A percentile compares a stretch with the other conserved stretches of the same genome.
These are phyloP conservation scores for Aspergillus amoenus DNA, from an alignment of 2,329 filamentous ascomycete species.

Conservation along the genomic window DNA sequence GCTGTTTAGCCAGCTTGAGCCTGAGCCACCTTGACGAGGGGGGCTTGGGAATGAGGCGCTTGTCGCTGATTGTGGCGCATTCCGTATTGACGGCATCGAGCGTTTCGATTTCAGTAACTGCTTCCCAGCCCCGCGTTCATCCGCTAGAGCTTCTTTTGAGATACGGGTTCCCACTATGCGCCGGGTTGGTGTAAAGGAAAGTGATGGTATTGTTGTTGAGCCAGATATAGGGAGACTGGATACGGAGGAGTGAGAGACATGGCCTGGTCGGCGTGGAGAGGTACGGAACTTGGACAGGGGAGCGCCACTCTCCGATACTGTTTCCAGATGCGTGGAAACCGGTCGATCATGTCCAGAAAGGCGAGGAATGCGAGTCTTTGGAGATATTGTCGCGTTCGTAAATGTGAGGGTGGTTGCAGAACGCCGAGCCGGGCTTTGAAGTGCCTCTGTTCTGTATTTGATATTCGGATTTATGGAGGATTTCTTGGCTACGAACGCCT, in stretches of 20 bases:
- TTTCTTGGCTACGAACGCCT: conserved; percentile 77
- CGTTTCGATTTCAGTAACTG: conserved; percentile 60
- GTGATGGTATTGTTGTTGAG: conserved; percentile 57
- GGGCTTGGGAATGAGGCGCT: conserved; percentile 35
- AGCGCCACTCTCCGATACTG: conserved; percentile 85
- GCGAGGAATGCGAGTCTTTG: conserved; percentile 72
- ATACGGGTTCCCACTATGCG: conserved; percentile 53
- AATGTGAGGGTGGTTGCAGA: conserved; percentile 87
- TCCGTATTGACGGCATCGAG: conserved; percentile 59
- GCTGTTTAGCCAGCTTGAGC: conserved; percentile 30
- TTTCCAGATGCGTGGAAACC: conserved; percentile 73
- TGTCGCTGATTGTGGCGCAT: conserved; percentile 35
- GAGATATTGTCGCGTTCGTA: conserved; percentile 68
- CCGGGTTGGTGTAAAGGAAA: conserved; percentile 61
- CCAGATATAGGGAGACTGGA: conserved; percentile 63
- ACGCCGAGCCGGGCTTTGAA: conserved; percentile 67
- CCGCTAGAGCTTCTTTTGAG: conserved; percentile 35
- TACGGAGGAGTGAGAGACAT: conserved; percentile 68
- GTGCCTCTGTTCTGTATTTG: conserved; percentile 73
- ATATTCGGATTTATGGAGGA: conserved; percentile 87
- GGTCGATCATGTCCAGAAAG: conserved; percentile 70
- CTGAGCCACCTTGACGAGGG: conserved; percentile 38
- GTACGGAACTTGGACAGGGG: conserved; percentile 63
- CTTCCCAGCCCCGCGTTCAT: conserved; percentile 53
- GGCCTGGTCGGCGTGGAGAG: conserved; percentile 65